Evolutionary conservation across 257 asterid genomes (phyloP).

Genomic region (Eustoma russellianum): DNA sequence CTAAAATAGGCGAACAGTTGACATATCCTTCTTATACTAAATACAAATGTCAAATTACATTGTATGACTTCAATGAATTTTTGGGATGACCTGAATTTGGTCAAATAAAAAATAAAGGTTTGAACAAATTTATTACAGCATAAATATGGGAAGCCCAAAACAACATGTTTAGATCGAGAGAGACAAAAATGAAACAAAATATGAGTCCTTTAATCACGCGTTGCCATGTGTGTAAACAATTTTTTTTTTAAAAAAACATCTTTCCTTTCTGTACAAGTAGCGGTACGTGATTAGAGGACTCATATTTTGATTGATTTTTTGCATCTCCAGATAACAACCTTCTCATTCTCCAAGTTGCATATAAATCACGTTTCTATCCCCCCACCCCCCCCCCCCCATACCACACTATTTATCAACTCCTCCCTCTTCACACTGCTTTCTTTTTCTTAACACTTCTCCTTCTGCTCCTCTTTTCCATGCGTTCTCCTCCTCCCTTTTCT

Average conservation of each 20-base stretch:
- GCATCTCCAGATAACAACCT: no score
- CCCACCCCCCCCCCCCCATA: no score
- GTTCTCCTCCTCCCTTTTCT: constrained; percentile 15
- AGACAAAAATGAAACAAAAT: no score
- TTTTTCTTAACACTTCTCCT: constrained; percentile 16
- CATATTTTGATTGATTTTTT: no score
- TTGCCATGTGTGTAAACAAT: no score
- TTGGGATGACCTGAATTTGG: constrained; percentile 44
- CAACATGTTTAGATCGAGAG: no score
- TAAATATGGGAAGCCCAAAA: constrained; percentile 14
- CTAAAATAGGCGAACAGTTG: no score
- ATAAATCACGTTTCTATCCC: constrained; percentile 33
- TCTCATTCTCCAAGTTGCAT: constrained; percentile 20
- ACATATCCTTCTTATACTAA: constrained; percentile 4
- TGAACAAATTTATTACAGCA: constrained; percentile 23
- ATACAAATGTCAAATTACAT: constrained; percentile 10
- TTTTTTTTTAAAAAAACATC: no score
- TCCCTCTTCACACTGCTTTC: constrained; percentile 14
- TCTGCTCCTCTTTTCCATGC: constrained; percentile 18
- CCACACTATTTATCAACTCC: constrained; percentile 29
- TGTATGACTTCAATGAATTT: constrained; percentile 14
- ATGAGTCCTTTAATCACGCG: no score
- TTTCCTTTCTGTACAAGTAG: no score
- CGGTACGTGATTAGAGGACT: no score
- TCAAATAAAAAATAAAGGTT: constrained; percentile 22